A percentile compares a stretch with the other conserved stretches of the same genome.
phyloP scores from a whole-genome alignment of 305 asterid species.

The Fraxinus xanthoxyloides region DNA sequence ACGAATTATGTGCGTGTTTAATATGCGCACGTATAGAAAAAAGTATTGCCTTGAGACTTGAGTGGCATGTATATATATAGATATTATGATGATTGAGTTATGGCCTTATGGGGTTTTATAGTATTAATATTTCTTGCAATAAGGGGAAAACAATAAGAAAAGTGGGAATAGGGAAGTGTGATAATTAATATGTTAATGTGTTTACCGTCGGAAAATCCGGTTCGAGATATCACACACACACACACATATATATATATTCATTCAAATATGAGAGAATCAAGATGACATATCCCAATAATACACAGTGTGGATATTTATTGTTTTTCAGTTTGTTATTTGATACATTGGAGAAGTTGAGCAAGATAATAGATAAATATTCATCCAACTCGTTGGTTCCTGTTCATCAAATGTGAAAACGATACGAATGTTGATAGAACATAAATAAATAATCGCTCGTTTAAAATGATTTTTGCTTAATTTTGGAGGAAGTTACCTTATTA shows the following conservation, averaged over 20 bases:
- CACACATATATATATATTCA: too few relatives aligned
- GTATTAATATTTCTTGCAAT: neutral
- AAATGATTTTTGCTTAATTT: too few relatives aligned
- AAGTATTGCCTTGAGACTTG: neutral
- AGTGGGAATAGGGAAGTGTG: conserved; percentile 8
- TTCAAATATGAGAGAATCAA: conserved; percentile 39
- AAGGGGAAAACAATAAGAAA: neutral
- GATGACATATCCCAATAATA: conserved; percentile 30
- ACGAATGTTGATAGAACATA: neutral
- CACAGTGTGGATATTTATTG: neutral
- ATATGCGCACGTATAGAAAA: neutral
- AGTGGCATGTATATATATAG: conserved; percentile 8
- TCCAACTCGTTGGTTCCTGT: neutral
- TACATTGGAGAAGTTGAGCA: neutral
- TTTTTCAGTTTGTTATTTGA: neutral
- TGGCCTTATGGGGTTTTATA: neutral
- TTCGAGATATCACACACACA: conserved; percentile 16
- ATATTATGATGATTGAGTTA: conserved; percentile 7
- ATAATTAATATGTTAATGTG: neutral
- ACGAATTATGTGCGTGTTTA: neutral
- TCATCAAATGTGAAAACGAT: neutral
- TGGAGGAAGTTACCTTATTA: neutral
- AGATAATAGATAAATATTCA: neutral
- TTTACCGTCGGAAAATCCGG: conserved; percentile 20
- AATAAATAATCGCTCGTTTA: neutral